phyloP scores from a whole-genome alignment of 1,139 yeast species.

The Debaryomyces psychrophilus region DNA sequence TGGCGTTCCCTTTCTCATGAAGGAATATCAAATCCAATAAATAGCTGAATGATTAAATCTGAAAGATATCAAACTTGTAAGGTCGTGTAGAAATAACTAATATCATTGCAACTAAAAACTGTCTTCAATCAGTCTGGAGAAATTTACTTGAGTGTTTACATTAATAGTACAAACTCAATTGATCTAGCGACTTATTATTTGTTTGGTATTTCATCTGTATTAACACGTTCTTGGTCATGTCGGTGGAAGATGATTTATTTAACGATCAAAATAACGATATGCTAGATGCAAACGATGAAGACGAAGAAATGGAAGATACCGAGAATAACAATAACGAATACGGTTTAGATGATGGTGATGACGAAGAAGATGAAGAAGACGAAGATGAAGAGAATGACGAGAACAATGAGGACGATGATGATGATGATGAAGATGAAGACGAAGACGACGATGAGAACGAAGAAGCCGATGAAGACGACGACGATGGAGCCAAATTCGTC shows the following conservation, averaged over 20 bases:
- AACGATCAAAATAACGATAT: constrained; percentile 29
- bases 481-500: constrained; percentile 21
- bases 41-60: constrained; percentile 3
- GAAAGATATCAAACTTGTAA: background rate
- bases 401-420: constrained; percentile 22
- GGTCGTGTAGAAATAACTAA: constrained; percentile 9
- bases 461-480: constrained; percentile 21
- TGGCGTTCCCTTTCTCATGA: background rate
- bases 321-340: constrained; percentile 21
- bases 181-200: background rate
- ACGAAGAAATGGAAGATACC: constrained; percentile 18
- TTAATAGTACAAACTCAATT: constrained; percentile 1
- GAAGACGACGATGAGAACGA: constrained; percentile 19
- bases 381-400: constrained; percentile 24
- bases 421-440: constrained; percentile 21
- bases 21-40: background rate
- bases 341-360: constrained; percentile 28
- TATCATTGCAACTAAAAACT: background rate
- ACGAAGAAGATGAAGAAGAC: constrained; percentile 29
- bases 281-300: constrained; percentile 25
- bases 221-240: constrained; percentile 13
- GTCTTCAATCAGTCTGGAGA: background rate
- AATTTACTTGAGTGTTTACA: background rate
- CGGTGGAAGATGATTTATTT: constrained; percentile 29
- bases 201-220: background rate